Evolutionary conservation across 2,329 filamentous ascomycete genomes (phyloP).

Genomic region (Helotiales sp.): DNA sequence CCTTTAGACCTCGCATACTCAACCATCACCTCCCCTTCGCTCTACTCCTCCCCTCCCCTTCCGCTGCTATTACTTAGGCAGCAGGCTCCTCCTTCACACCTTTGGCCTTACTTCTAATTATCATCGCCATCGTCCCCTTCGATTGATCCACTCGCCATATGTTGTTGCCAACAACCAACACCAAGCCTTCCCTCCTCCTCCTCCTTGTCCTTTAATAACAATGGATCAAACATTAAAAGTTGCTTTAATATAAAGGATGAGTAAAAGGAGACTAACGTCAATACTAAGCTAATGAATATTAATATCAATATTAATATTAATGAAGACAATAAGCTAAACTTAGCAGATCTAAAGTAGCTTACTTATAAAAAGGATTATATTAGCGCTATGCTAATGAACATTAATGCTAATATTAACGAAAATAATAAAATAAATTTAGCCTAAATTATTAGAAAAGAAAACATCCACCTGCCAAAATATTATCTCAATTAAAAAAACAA

Average conservation of each 20-base stretch:
- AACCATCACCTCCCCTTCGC: constrained; percentile 23
- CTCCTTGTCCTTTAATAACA: too few relatives aligned
- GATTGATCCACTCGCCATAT: constrained; percentile 21
- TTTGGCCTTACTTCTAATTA: too few relatives aligned
- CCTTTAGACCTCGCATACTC: constrained; percentile 27
- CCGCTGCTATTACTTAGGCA: constrained; percentile 24
- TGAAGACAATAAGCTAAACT: too few relatives aligned
- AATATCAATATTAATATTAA: too few relatives aligned
- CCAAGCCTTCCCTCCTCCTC: constrained; percentile 27
- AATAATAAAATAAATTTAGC: constrained; percentile 26
- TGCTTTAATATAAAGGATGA: too few relatives aligned
- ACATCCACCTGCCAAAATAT: too few relatives aligned
- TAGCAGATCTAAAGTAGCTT: constrained; percentile 28
- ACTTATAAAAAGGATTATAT: too few relatives aligned
- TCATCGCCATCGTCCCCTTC: constrained; percentile 4
- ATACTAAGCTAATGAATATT: too few relatives aligned
- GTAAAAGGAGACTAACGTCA: too few relatives aligned
- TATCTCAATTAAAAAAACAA: too few relatives aligned
- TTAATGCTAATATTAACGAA: too few relatives aligned
- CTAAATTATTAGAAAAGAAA: constrained; percentile 31
- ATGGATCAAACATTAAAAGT: constrained; percentile 33
- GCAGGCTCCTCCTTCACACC: constrained; percentile 14
- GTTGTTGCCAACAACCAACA: constrained; percentile 26
- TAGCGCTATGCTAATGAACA: too few relatives aligned
- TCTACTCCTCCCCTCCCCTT: constrained; percentile 18